phyloP scores from a whole-genome alignment of 495 filamentous ascomycete genomes.

The Aspergillus avenaceus region DNA sequence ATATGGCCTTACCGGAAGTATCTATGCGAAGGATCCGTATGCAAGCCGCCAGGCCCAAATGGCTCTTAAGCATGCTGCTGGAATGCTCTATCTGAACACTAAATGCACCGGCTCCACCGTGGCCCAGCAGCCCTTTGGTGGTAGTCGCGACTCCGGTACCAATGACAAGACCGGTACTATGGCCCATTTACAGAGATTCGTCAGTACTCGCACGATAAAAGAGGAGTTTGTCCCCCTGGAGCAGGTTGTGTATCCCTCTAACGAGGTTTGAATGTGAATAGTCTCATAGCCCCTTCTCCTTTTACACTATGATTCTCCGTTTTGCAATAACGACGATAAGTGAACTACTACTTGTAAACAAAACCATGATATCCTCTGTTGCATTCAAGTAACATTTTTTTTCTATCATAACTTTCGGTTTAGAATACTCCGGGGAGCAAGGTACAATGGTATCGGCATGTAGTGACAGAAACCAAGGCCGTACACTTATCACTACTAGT shows the following conservation, averaged over 20 bases:
- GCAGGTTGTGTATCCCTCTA: constrained; percentile 67
- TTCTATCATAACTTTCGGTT: too few species aligned
- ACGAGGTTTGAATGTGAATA: constrained; percentile 30
- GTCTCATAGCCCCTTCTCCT: background rate
- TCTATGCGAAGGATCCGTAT: constrained; percentile 66
- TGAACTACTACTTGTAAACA: too few species aligned
- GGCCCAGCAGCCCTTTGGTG: constrained; percentile 80
- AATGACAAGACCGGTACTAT: constrained; percentile 77
- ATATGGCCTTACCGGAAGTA: constrained; percentile 70
- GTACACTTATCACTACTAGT: too few species aligned
- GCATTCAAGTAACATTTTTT: too few species aligned
- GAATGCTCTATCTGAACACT: constrained; percentile 77
- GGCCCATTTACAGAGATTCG: constrained; percentile 62
- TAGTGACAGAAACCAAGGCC: too few species aligned
- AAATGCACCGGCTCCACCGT: constrained; percentile 80
- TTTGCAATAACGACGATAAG: too few species aligned
- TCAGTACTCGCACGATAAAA: constrained; percentile 71
- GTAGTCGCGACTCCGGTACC: constrained; percentile 68
- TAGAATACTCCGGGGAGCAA: too few species aligned
- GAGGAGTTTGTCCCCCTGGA: constrained; percentile 64
- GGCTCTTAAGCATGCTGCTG: constrained; percentile 66
- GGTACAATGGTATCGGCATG: too few species aligned
- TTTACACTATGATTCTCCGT: too few species aligned
- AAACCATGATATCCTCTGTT: too few species aligned
- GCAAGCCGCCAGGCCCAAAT: constrained; percentile 65